phyloP scores from a whole-genome alignment of 306 rosid species.

The Prunus persica region DNA sequence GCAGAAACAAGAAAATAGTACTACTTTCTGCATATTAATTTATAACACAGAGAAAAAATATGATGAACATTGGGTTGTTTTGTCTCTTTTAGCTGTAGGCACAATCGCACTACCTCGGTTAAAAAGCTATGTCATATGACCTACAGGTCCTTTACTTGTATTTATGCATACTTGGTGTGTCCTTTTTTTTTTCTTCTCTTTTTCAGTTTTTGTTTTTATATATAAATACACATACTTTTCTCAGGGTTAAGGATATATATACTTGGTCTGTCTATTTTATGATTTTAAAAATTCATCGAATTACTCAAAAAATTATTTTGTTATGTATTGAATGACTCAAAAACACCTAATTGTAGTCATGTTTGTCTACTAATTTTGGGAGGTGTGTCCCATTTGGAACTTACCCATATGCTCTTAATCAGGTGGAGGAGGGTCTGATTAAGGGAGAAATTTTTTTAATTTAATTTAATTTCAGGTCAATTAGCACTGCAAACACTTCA shows the following conservation, averaged over 20 bases:
- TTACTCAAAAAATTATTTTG: slow-evolving; percentile 45
- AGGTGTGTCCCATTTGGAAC: slow-evolving; percentile 43
- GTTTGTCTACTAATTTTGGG: slow-evolving; percentile 58
- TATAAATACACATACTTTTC: not conserved
- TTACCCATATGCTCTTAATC: slow-evolving; percentile 33
- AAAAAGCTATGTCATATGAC: slow-evolving; percentile 41
- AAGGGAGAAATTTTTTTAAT: not conserved
- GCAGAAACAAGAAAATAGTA: not conserved
- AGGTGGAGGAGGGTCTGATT: slow-evolving; percentile 31
- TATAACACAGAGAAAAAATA: not conserved
- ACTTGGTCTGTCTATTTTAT: slow-evolving; percentile 29
- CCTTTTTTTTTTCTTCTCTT: not conserved
- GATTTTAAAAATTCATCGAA: slow-evolving; percentile 42
- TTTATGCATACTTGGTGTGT: slow-evolving; percentile 28
- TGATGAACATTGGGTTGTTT: slow-evolving; percentile 18
- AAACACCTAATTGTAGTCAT: slow-evolving; percentile 65
- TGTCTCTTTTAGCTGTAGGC: slow-evolving; percentile 23
- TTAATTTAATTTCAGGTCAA: not conserved
- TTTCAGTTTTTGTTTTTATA: slow-evolving; percentile 14
- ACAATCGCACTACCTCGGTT: slow-evolving; percentile 40
- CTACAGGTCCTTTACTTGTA: slow-evolving; percentile 38
- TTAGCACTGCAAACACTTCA: no score
- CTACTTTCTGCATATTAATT: not conserved
- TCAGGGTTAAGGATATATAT: slow-evolving; percentile 19
- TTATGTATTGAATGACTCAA: slow-evolving; percentile 59